Conservation (phyloP, 2,329 filamentous ascomycete genomes). For the Fusarium robinianum region DNA sequence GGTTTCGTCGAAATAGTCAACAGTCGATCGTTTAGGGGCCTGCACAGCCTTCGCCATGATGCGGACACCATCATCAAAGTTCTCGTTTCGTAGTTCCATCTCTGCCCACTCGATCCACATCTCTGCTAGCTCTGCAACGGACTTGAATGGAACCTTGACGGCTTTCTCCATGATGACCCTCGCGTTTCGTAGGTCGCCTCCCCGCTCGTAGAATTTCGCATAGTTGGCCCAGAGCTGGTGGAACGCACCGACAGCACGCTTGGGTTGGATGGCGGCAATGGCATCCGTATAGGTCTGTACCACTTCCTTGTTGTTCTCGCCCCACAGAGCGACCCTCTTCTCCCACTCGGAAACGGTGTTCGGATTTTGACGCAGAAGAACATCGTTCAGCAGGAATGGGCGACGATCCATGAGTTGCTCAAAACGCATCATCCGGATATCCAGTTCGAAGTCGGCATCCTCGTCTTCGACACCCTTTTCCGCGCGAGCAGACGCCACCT, state of each 20-base stretch:
- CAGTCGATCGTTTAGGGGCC: conserved; percentile 93
- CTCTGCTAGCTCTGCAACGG: conserved; percentile 93
- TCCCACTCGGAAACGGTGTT: conserved; percentile 97
- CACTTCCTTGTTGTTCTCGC: conserved; percentile 86
- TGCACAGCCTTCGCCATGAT: conserved; percentile 98
- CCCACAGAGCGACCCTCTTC: conserved; percentile 94
- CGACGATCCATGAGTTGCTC: conserved; percentile 97
- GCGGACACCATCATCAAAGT: conserved; percentile 90
- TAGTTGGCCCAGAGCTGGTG: conserved; percentile 97
- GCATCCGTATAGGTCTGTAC: conserved; percentile 95
- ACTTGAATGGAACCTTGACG: conserved; percentile 96
- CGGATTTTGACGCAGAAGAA: conserved; percentile 91
- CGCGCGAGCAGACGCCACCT: conserved; percentile 78
- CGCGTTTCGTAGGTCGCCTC: conserved; percentile 81
- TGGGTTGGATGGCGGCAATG: conserved; percentile 89
- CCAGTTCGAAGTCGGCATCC: conserved; percentile 88
- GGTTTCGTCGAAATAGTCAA: conserved; percentile 98
- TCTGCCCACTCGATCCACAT: conserved; percentile 99
- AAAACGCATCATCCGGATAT: conserved; percentile 96
- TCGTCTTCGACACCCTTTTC: conserved; percentile 78
- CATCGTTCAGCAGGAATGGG: conserved; percentile 95
- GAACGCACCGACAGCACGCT: conserved; percentile 91
- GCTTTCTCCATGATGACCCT: conserved; percentile 97
- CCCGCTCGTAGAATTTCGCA: conserved; percentile 93
- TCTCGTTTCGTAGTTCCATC: conserved; percentile 94